phyloP scores from a whole-genome alignment of 1,139 yeast species.

The Suhomyces atakaporum region DNA sequence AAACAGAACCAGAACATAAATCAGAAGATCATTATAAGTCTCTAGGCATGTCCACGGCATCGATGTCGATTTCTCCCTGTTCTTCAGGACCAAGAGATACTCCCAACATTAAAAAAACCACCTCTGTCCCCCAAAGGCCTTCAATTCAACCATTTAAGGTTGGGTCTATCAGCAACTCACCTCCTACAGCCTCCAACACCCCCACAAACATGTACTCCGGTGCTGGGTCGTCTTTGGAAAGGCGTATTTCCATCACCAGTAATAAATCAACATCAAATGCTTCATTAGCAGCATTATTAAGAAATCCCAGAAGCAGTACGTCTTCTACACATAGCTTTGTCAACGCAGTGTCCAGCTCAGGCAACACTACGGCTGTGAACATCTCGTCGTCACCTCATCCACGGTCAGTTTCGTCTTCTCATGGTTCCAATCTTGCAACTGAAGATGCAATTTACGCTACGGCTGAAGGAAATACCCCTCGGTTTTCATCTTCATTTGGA shows the following conservation, averaged over 20 bases:
- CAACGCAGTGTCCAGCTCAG: slow-evolving; percentile 24
- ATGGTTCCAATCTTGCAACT: slow-evolving; percentile 31
- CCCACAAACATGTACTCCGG: slow-evolving; percentile 18
- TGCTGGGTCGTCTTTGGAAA: slow-evolving; percentile 36
- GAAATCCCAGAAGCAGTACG: slow-evolving; percentile 46
- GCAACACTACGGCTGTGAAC: slow-evolving; percentile 9
- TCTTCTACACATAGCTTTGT: slow-evolving; percentile 32
- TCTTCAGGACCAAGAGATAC: slow-evolving; percentile 19
- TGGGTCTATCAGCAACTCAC: slow-evolving; percentile 58
- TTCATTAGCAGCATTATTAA: slow-evolving; percentile 53
- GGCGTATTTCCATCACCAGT: slow-evolving; percentile 47
- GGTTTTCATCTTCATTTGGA: slow-evolving; percentile 59
- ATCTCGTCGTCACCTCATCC: slow-evolving; percentile 31
- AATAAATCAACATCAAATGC: slow-evolving; percentile 56
- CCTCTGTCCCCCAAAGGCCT: slow-evolving; percentile 32
- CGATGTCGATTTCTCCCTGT: slow-evolving; percentile 35
- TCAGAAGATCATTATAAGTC: too few relatives aligned
- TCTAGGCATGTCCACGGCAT: slow-evolving; percentile 17
- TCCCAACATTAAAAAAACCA: slow-evolving; percentile 15
- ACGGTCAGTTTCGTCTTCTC: slow-evolving; percentile 44
- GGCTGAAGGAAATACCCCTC: slow-evolving; percentile 38
- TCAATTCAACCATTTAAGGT: slow-evolving; percentile 60
- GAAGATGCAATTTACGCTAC: slow-evolving; percentile 27
- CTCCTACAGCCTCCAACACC: slow-evolving; percentile 33
- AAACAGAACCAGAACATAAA: slow-evolving; percentile 4